Conservation (phyloP, 1,284 basidiomycete genomes). For the Exobasidium rhododendri region DNA sequence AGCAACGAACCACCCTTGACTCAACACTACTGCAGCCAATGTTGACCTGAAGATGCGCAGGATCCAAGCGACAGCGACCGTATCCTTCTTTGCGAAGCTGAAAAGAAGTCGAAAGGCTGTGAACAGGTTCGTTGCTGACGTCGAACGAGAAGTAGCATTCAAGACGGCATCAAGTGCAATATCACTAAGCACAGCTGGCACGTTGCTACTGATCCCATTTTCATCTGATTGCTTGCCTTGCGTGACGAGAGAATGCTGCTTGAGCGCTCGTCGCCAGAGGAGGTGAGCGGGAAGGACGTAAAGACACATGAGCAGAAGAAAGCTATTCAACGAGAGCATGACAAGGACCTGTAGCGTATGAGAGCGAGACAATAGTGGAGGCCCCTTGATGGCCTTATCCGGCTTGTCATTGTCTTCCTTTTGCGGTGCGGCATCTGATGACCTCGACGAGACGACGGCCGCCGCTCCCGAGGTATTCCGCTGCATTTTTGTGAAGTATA, state of each 20-base stretch:
- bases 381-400: constrained; percentile 6
- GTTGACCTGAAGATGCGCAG: neutral
- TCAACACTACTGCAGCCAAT: neutral
- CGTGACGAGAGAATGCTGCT: neutral
- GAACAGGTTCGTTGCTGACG: constrained; percentile 3
- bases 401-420: neutral
- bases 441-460: no score
- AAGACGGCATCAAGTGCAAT: neutral
- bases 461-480: no score
- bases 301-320: constrained; percentile 4
- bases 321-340: constrained; percentile 9
- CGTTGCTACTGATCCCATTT: neutral
- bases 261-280: constrained; percentile 2
- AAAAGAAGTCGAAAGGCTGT: constrained; percentile 1
- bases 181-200: neutral
- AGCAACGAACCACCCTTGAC: constrained; percentile 10
- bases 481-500: no score
- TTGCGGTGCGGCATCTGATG: no score
- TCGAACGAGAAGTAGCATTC: neutral
- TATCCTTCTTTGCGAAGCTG: neutral
- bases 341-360: constrained; percentile 11
- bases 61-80: neutral
- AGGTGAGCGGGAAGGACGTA: constrained; percentile 3
- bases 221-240: neutral
- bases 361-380: neutral